Conservation (phyloP, 2,329 filamentous ascomycete species). For the Epichloe festucae region DNA sequence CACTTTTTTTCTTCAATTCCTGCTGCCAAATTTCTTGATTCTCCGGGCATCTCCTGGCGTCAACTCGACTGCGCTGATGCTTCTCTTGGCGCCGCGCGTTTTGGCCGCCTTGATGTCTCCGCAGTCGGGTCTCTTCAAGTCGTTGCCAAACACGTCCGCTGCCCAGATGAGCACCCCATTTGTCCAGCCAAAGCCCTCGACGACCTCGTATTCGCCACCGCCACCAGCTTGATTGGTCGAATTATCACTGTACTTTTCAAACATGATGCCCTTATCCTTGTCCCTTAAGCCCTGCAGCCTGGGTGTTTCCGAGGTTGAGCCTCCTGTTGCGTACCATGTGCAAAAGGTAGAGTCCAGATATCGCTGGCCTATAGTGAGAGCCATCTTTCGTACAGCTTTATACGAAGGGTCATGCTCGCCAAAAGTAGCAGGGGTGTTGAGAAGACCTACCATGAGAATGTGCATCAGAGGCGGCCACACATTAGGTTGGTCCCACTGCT, state of each 20-base stretch:
- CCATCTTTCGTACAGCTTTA: conserved; percentile 38
- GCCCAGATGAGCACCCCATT: conserved; percentile 57
- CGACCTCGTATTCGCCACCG: conserved; percentile 56
- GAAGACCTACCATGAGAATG: conserved; percentile 47
- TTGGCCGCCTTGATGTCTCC: conserved; percentile 33
- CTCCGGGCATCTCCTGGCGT: conserved; percentile 31
- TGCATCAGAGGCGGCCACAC: conserved; percentile 59
- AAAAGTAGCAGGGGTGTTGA: conserved; percentile 45
- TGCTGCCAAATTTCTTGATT: conserved; percentile 33
- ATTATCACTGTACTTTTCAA: conserved; percentile 55
- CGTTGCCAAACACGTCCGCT: conserved; percentile 46
- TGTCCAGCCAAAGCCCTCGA: conserved; percentile 59
- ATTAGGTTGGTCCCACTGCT: conserved; percentile 60
- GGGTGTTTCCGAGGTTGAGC: conserved; percentile 39
- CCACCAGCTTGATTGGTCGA: conserved; percentile 47
- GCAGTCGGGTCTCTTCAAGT: conserved; percentile 42
- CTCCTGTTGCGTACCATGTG: conserved; percentile 56
- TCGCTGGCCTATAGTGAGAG: conserved; percentile 47
- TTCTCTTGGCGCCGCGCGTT: conserved; percentile 14
- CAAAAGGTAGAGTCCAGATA: conserved; percentile 57
- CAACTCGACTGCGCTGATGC: conserved; percentile 33
- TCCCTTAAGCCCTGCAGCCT: conserved; percentile 33
- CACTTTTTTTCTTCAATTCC: not conserved
- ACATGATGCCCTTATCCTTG: conserved; percentile 45
- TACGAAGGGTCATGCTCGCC: conserved; percentile 40